These are phyloP conservation scores for Ramichloridium luteum DNA, from an alignment of 2,329 filamentous ascomycete genomes.

Conservation along the genomic window DNA sequence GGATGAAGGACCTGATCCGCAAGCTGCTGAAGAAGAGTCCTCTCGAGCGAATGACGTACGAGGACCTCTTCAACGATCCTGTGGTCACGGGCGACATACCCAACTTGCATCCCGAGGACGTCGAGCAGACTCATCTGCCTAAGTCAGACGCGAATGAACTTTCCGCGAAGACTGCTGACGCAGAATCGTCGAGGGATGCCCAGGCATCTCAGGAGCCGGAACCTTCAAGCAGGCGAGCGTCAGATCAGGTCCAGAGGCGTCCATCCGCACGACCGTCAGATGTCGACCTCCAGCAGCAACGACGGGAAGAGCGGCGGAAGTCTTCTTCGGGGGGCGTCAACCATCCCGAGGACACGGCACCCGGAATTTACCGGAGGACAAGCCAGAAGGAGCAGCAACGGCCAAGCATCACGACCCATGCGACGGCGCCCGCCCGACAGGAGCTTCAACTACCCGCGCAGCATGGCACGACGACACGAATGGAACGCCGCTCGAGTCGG, in stretches of 20 bases:
- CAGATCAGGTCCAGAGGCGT: slow-evolving; percentile 11
- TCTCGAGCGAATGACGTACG: slow-evolving; percentile 72
- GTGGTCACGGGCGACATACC: slow-evolving; percentile 22
- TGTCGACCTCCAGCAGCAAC: slow-evolving; percentile 13
- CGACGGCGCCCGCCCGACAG: slow-evolving; percentile 34
- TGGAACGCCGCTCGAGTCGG: slow-evolving; percentile 52
- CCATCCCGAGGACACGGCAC: slow-evolving; percentile 6
- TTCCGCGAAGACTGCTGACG: neutral
- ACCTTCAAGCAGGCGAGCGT: slow-evolving; percentile 11
- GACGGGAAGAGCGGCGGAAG: slow-evolving; percentile 17
- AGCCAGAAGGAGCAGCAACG: slow-evolving; percentile 30
- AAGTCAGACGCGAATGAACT: slow-evolving; percentile 1
- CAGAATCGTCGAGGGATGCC: neutral
- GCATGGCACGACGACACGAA: slow-evolving; percentile 16
- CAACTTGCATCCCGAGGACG: slow-evolving; percentile 22
- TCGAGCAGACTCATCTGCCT: slow-evolving; percentile 8
- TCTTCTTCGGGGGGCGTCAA: slow-evolving; percentile 14
- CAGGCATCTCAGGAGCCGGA: slow-evolving; percentile 9
- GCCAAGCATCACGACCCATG: slow-evolving; percentile 31
- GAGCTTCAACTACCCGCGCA: slow-evolving; percentile 18
- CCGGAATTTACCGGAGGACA: slow-evolving; percentile 22
- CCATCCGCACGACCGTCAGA: slow-evolving; percentile 18
- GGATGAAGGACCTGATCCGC: slow-evolving; percentile 71
- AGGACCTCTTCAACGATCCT: slow-evolving; percentile 65
- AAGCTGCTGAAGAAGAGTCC: slow-evolving; percentile 74